A percentile compares a stretch with the other conserved stretches of the same genome.
Evolutionary conservation across 441 rosid genomes (phyloP).

Genomic region (Gossypium gossypioides): DNA sequence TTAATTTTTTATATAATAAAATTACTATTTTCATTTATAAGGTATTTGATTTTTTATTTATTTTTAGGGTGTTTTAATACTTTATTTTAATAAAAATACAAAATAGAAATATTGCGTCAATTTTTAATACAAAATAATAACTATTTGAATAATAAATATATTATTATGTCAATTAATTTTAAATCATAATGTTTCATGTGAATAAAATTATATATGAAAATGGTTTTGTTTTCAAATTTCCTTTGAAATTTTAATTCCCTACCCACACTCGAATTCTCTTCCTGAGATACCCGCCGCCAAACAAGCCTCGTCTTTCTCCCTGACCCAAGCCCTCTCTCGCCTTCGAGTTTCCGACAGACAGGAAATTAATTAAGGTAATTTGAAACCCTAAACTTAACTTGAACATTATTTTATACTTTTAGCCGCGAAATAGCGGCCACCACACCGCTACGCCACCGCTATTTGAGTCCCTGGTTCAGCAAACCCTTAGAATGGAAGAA

Average conservation of each 20-base stretch:
- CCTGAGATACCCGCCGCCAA: background rate
- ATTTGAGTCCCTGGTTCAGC: background rate
- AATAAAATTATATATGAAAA: background rate
- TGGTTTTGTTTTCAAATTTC: background rate
- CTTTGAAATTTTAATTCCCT: background rate
- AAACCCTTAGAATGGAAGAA: constrained; percentile 26
- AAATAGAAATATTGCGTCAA: no score
- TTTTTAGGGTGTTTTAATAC: no score
- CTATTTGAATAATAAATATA: no score
- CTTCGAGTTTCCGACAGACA: background rate
- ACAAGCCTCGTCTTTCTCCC: background rate
- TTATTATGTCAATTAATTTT: no score
- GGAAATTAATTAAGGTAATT: background rate
- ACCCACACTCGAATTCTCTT: background rate
- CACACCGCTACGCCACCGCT: background rate
- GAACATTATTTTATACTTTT: background rate
- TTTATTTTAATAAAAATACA: no score
- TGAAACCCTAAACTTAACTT: background rate
- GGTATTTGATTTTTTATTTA: no score
- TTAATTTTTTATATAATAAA: no score
- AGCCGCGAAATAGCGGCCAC: background rate
- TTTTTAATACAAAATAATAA: no score
- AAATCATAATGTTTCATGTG: no score
- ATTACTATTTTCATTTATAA: no score
- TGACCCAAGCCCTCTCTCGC: background rate